These are phyloP conservation scores for Royoungia palumana DNA, from an alignment of 768 basidiomycete genomes.

Conservation along the genomic window DNA sequence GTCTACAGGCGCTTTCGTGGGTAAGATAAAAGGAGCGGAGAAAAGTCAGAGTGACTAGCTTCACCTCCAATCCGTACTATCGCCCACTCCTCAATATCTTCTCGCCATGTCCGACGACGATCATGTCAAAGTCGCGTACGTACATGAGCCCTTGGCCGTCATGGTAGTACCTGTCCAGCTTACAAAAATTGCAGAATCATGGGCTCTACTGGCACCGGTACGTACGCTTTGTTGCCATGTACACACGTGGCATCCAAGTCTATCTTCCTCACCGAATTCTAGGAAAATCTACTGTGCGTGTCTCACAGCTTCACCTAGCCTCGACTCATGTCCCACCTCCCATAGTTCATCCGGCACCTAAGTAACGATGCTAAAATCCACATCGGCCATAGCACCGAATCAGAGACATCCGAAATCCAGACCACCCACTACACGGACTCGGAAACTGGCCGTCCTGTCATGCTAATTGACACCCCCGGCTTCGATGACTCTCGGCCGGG, in stretches of 20 bases:
- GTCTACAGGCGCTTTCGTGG: too few relatives aligned
- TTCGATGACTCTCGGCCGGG: conserved; percentile 10
- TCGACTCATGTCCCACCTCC: background rate
- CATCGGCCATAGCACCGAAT: conserved; percentile 6
- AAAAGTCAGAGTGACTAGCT: too few relatives aligned
- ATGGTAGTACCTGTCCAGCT: too few relatives aligned
- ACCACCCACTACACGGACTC: background rate
- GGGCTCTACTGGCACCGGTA: conserved; percentile 9
- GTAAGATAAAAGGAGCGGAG: too few relatives aligned
- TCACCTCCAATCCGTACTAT: too few relatives aligned
- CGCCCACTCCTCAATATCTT: too few relatives aligned
- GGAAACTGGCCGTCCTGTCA: background rate
- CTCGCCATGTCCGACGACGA: too few relatives aligned
- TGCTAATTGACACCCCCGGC: conserved; percentile 18
- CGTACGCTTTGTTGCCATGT: background rate
- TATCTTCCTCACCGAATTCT: background rate
- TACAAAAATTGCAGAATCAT: background rate
- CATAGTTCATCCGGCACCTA: conserved; percentile 3
- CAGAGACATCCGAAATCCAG: conserved; percentile 6
- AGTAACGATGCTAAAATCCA: conserved; percentile 1
- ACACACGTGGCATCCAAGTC: background rate
- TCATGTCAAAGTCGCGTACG: conserved; percentile 36
- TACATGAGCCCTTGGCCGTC: conserved; percentile 30
- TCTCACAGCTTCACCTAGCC: too few relatives aligned
- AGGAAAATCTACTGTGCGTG: conserved; percentile 10